Evolutionary conservation across 192 early-diverging fungal genomes (phyloP), one percentile per base, ranked within the genome.

Genomic region (Chytriomyces sp.): DNA sequence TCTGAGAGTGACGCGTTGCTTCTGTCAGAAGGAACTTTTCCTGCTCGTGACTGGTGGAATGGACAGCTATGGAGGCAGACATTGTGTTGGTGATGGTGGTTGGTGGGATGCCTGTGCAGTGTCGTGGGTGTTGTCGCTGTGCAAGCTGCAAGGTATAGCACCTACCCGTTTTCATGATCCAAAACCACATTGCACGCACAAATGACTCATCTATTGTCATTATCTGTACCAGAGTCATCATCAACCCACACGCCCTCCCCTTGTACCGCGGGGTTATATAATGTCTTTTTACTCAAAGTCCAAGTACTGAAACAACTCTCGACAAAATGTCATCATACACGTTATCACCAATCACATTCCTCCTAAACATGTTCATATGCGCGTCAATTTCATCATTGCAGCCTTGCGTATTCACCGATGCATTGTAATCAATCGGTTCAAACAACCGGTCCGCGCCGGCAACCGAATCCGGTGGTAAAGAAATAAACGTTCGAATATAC

Each of bases 261-360:
- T 86, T 96, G 90, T 97, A 94, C 84, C 88, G 90, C 43, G 92
- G 94, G 59, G 92, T n/a, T n/a, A n/a, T n/a, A n/a, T n/a, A n/a
- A n/a, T n/a, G n/a, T n/a, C n/a, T n/a, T n/a, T n/a, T n/a, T n/a
- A 35, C 35, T 35, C 35, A 35, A 35, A 35, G 35, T 35, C 35
- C 35, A 35, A 35, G 35, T 3, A 24, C 67, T 47, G 67, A 11
- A 50, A 71, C 50, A 3, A 43, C 50, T 1, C 26, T n/a, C 9
- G 11, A n/a, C 69, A 71, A 59, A 20, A 71, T 28, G 44, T 16
- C 28, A 23, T 71, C n/a, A 71, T 71, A 71, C 48, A 71, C 48
- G 23, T n/a, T 24, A 9, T 71, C 26, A 5, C 69, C 69, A 71
- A 71, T 71, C 20, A 71, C 35, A 18, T n/a, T 50, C 16, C 18